Conservation (phyloP, 495 filamentous ascomycete genomes). For the Friedmanniomyces endolithicus region DNA sequence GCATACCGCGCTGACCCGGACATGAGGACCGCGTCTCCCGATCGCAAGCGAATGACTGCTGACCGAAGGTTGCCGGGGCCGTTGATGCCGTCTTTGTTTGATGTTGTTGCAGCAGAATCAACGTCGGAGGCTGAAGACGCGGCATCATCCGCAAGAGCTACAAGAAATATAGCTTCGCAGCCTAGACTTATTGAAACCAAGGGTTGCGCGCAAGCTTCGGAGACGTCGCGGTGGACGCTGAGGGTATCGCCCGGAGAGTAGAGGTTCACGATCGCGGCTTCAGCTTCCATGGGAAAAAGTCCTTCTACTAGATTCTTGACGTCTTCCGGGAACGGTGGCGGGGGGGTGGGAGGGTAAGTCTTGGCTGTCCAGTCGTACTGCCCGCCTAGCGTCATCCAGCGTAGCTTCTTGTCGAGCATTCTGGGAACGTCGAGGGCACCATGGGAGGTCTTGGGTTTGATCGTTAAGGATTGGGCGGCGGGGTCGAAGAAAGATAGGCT, state of each 20-base stretch:
- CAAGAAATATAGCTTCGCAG: slow-evolving; percentile 75
- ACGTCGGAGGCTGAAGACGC: background rate
- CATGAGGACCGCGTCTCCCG: slow-evolving; percentile 53
- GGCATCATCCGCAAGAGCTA: slow-evolving; percentile 38
- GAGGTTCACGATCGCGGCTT: slow-evolving; percentile 85
- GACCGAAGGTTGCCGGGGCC: slow-evolving; percentile 53
- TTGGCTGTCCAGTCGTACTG: slow-evolving; percentile 92
- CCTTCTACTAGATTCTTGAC: slow-evolving; percentile 49
- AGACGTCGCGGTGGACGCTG: slow-evolving; percentile 80
- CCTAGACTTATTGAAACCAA: slow-evolving; percentile 78
- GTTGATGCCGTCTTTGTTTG: background rate
- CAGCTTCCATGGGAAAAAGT: slow-evolving; percentile 56
- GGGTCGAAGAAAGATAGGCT: slow-evolving; percentile 39
- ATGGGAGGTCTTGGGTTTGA: slow-evolving; percentile 60
- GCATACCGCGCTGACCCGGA: slow-evolving; percentile 34
- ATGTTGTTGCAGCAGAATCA: background rate
- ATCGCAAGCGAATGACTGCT: slow-evolving; percentile 77
- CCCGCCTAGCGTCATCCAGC: slow-evolving; percentile 85
- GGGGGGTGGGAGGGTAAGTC: slow-evolving; percentile 51
- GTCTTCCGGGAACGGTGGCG: slow-evolving; percentile 66
- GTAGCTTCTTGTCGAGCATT: slow-evolving; percentile 62
- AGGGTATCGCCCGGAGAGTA: slow-evolving; percentile 81
- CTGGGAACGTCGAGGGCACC: slow-evolving; percentile 52
- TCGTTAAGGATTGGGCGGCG: slow-evolving; percentile 17
- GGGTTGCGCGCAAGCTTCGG: slow-evolving; percentile 60